A percentile compares a stretch with the other conserved stretches of the same genome.
Evolutionary conservation across 768 basidiomycete genomes (phyloP).

Genomic region (Leccinum variicolor): DNA sequence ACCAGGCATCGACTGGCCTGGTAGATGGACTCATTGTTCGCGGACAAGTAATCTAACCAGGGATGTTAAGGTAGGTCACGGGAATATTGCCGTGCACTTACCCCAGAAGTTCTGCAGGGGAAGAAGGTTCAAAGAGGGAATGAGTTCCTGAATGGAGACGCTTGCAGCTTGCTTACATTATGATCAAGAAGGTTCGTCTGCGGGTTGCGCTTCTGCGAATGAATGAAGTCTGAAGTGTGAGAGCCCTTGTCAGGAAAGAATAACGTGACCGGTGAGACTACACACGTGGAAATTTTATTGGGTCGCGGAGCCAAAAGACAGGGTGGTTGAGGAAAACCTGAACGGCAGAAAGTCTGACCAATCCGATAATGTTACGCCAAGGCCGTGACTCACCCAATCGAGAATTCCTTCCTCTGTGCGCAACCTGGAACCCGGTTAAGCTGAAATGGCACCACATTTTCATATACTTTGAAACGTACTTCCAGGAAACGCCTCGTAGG

Average conservation of each 20-base stretch:
- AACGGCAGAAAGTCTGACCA: slow-evolving; percentile 1
- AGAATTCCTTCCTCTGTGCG: slow-evolving; percentile 37
- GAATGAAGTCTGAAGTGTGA: slow-evolving; percentile 28
- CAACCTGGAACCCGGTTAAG: slow-evolving; percentile 20
- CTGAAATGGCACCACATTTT: not conserved
- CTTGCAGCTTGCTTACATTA: slow-evolving; percentile 20
- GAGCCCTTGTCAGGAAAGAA: not conserved
- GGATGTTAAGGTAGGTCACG: not conserved
- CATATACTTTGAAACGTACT: slow-evolving; percentile 33
- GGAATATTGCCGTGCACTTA: not conserved
- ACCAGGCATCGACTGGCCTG: slow-evolving; percentile 17
- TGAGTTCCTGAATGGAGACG: not conserved
- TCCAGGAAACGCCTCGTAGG: slow-evolving; percentile 50
- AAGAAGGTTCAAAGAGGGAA: not conserved
- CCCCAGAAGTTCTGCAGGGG: slow-evolving; percentile 19
- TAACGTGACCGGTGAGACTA: not conserved
- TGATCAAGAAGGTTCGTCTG: slow-evolving; percentile 47
- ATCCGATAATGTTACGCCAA: not conserved
- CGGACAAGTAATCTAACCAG: slow-evolving; percentile 41
- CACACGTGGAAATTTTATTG: slow-evolving; percentile 46
- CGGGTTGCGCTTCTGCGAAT: slow-evolving; percentile 45
- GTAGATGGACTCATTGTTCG: slow-evolving; percentile 46
- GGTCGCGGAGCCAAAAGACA: slow-evolving; percentile 47
- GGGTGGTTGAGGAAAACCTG: slow-evolving; percentile 40
- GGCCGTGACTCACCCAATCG: slow-evolving; percentile 32